A percentile compares a stretch with the other conserved stretches of the same genome.
Evolutionary conservation across 2,329 filamentous ascomycete genomes (phyloP).

Genomic region (Cryphonectria japonica): DNA sequence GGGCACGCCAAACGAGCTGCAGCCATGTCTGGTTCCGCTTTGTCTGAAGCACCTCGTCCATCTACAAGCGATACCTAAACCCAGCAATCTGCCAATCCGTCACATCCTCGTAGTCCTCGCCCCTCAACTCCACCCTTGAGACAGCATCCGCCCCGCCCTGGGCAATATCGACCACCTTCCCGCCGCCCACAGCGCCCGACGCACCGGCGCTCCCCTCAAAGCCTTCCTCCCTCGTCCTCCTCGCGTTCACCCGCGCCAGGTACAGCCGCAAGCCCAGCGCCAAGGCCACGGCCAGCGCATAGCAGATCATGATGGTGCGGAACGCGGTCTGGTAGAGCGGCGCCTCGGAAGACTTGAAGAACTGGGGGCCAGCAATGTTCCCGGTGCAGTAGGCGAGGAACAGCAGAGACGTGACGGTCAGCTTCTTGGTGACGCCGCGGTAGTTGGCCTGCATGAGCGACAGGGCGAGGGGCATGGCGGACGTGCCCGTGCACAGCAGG

Average conservation of each 20-base stretch:
- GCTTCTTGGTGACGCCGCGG: constrained; percentile 62
- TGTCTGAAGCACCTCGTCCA: not conserved
- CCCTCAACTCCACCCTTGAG: constrained; percentile 43
- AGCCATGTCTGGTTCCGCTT: not conserved
- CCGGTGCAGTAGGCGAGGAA: constrained; percentile 60
- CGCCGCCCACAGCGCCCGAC: constrained; percentile 45
- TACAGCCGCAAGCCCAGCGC: constrained; percentile 51
- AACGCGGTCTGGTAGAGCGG: constrained; percentile 59
- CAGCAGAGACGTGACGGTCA: constrained; percentile 59
- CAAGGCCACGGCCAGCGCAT: constrained; percentile 52
- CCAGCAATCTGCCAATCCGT: constrained; percentile 64
- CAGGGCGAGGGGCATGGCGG: constrained; percentile 58
- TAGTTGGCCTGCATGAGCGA: constrained; percentile 60
- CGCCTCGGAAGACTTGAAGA: constrained; percentile 54
- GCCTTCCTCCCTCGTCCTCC: constrained; percentile 47
- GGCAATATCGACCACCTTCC: constrained; percentile 39
- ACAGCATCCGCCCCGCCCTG: constrained; percentile 37
- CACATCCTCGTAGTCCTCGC: constrained; percentile 58
- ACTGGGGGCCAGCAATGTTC: constrained; percentile 60
- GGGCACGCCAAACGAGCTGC: not conserved
- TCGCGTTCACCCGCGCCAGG: constrained; percentile 49
- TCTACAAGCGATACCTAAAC: constrained; percentile 56
- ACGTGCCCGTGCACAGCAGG: constrained; percentile 56
- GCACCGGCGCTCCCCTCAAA: constrained; percentile 49
- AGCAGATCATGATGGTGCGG: constrained; percentile 59